Conservation (phyloP, 345 rosid genomes). For the Camelina neglecta region DNA sequence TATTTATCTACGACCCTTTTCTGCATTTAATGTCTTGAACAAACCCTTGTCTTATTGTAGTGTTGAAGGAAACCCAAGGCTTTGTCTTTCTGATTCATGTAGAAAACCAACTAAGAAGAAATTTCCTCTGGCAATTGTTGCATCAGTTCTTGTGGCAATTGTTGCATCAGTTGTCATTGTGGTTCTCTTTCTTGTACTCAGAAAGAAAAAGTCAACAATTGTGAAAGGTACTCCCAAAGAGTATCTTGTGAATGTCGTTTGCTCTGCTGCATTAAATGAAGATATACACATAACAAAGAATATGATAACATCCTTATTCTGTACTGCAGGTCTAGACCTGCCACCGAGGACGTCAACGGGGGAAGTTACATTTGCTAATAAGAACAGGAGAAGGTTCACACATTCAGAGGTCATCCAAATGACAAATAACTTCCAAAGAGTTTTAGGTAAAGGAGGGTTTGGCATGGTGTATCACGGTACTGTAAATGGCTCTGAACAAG, state of each 20-base stretch:
- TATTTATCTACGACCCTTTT: neutral
- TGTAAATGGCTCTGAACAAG: conserved; percentile 42
- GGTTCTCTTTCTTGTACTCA: neutral
- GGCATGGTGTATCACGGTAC: conserved; percentile 53
- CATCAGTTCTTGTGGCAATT: conserved; percentile 32
- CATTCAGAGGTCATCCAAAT: conserved; percentile 38
- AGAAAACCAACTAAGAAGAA: too few relatives aligned
- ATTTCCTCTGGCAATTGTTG: neutral
- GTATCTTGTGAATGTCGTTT: neutral
- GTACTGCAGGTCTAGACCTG: neutral
- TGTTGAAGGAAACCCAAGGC: conserved; percentile 22
- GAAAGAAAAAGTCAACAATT: neutral
- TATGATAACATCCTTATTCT: neutral
- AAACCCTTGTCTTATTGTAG: too few relatives aligned
- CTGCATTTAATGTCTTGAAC: neutral
- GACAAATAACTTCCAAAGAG: conserved; percentile 45
- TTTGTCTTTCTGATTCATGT: neutral
- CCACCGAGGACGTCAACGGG: neutral
- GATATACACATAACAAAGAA: neutral
- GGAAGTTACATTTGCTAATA: conserved; percentile 2
- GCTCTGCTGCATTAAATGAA: neutral
- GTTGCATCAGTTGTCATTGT: neutral
- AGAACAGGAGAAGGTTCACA: conserved; percentile 26
- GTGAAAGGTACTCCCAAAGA: conserved; percentile 19
- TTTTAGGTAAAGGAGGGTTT: conserved; percentile 56